Percentiles rank a stretch among this genome's conserved stretches.
Evolutionary conservation across 371 early-diverging fungal species (phyloP).

Genomic region (Apophysomyces elegans): DNA sequence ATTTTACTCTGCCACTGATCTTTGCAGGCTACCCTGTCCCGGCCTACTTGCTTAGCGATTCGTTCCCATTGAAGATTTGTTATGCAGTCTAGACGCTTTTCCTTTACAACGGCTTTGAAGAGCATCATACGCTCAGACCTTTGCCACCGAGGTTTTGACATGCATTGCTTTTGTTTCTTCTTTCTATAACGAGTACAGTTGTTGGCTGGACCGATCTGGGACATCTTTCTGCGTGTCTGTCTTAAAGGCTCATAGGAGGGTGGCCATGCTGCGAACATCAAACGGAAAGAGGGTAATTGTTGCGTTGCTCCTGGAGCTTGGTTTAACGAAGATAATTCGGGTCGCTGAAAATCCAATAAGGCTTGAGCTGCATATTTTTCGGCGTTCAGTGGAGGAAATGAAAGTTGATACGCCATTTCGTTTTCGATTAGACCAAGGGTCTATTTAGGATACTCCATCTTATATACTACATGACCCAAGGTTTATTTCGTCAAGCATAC

Average conservation of each 20-base stretch:
- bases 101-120: slow-evolving; percentile 24
- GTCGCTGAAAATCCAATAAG: neutral
- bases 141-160: slow-evolving; percentile 29
- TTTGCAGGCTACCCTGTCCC: slow-evolving; percentile 29
- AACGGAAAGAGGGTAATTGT: neutral
- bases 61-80: slow-evolving; percentile 28
- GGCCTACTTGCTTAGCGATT: slow-evolving; percentile 23
- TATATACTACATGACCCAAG: neutral
- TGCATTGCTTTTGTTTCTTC: slow-evolving; percentile 8
- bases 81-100: slow-evolving; percentile 28
- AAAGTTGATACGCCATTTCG: neutral
- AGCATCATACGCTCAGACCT: slow-evolving; percentile 18
- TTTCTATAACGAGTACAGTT: neutral
- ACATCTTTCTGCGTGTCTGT: neutral
- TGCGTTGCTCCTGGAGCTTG: neutral
- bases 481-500: neutral
- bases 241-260: neutral
- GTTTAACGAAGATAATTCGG: neutral
- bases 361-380: neutral
- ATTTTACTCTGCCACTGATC: slow-evolving; percentile 35
- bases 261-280: neutral
- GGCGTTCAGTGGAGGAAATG: neutral
- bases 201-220: neutral
- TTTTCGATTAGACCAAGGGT: neutral
- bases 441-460: neutral